Base-by-base conservation (phyloP, 2,329 filamentous ascomycete genomes). In the Claviceps cyperi region DNA sequence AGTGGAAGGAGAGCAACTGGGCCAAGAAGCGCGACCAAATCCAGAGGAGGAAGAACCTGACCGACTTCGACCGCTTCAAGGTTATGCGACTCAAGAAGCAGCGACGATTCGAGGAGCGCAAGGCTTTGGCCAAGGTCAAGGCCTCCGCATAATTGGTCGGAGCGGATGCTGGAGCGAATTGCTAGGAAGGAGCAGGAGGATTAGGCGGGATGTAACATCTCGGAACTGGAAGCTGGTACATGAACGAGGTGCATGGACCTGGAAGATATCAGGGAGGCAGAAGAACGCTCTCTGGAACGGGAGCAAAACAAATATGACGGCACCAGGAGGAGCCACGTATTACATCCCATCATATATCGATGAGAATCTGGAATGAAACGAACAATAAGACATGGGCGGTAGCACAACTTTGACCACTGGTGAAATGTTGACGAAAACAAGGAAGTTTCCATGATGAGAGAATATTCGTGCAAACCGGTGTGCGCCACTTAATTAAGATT, bases 51-150 rank as follows among this genome's bases (percentile, higher is more conserved):
- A 85, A 84, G 77, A 81, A 81, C 66, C 79, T 98, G 61, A 94
- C 84, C 74, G 92, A 98, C 81, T 98, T 98, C 70, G 92, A 98
- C 80, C 85, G 92, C 73, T 98, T 97, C 88, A 96, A 98, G 86
- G 92, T 97, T 66, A 80, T 97, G 82, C 84, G 91, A 74, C 80
- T 97, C 76, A 94, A 91, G 85, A 98, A 98, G 84, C 90, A 96
- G 84, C 87, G 90, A 72, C 86, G 90, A 71, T 97, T 94, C 77
- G 90, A 96, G 80, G 84, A 95, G 75, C 85, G 85, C 76, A 97
- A 96, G 85, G 84, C 87, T 66, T 79, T 94, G 69, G 87, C 89
- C 69, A 94, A 95, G 82, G 77, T 94, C 75, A 86, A 85, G 78
- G 83, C 85, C 64, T 75, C 83, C 64, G 83, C 85, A 71, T 87